Conservation (phyloP, 2,329 filamentous ascomycete species). For the Penicillium fuscoglaucum region DNA sequence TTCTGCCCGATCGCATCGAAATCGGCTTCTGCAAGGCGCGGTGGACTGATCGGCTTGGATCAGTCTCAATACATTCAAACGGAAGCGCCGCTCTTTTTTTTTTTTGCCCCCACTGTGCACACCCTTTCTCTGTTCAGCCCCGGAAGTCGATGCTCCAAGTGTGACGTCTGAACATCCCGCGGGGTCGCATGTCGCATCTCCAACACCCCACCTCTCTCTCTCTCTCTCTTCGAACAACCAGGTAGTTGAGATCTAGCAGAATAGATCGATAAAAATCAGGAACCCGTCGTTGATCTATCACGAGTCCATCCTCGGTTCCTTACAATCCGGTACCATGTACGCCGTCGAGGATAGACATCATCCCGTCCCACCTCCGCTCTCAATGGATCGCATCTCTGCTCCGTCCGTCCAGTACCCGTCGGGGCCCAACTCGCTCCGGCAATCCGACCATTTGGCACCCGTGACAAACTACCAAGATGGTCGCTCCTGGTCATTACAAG, state of each 20-base stretch:
- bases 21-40: neutral
- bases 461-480: conserved; percentile 45
- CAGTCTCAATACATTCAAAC: neutral
- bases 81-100: neutral
- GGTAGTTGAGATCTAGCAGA: conserved; percentile 3
- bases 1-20: neutral
- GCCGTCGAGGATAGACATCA: conserved; percentile 40
- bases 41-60: neutral
- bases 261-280: conserved; percentile 11
- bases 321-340: conserved; percentile 38
- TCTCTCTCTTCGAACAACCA: neutral
- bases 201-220: conserved; percentile 4
- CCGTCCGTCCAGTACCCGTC: conserved; percentile 39
- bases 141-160: conserved; percentile 32
- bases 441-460: conserved; percentile 40
- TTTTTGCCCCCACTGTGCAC: neutral
- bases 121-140: conserved; percentile 7
- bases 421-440: conserved; percentile 34
- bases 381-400: conserved; percentile 43
- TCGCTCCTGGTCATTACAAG: conserved; percentile 63
- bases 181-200: conserved; percentile 28
- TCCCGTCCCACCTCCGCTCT: conserved; percentile 39
- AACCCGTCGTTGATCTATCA: conserved; percentile 14
- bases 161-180: conserved; percentile 29
- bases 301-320: conserved; percentile 26